A percentile compares a stretch with the other conserved stretches of the same genome.
phyloP scores from a whole-genome alignment of 225 moss, liverwort and hornwort genomes.

The Pleurozium schreberi region DNA sequence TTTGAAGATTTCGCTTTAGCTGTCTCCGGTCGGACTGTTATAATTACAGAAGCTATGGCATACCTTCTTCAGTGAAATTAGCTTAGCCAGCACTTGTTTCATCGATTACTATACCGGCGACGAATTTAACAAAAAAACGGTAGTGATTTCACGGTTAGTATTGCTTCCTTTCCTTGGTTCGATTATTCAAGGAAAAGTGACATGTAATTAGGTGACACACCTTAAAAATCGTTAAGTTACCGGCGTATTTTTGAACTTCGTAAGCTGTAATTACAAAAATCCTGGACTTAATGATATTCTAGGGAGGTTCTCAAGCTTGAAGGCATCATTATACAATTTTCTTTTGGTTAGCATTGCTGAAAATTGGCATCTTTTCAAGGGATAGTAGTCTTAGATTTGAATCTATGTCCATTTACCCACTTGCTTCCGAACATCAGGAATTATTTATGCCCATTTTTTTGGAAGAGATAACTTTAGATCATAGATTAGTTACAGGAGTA shows the following conservation, averaged over 20 bases:
- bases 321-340: background rate
- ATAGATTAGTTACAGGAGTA: too few relatives aligned
- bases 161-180: background rate
- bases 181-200: background rate
- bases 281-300: background rate
- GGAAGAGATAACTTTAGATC: too few relatives aligned
- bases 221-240: background rate
- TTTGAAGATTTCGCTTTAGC: background rate
- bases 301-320: background rate
- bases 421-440: background rate
- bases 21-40: background rate
- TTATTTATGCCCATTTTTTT: background rate
- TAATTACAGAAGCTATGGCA: background rate
- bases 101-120: too few relatives aligned
- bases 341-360: too few relatives aligned
- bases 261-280: background rate
- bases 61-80: background rate
- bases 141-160: too few relatives aligned
- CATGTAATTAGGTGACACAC: background rate
- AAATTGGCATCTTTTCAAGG: too few relatives aligned
- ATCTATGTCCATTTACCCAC: too few relatives aligned
- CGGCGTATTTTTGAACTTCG: too few relatives aligned
- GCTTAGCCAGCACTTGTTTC: background rate
- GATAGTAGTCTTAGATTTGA: background rate
- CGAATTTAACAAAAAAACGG: too few relatives aligned